phyloP scores from a whole-genome alignment of 345 rosid genomes.

The Populus tremula region DNA sequence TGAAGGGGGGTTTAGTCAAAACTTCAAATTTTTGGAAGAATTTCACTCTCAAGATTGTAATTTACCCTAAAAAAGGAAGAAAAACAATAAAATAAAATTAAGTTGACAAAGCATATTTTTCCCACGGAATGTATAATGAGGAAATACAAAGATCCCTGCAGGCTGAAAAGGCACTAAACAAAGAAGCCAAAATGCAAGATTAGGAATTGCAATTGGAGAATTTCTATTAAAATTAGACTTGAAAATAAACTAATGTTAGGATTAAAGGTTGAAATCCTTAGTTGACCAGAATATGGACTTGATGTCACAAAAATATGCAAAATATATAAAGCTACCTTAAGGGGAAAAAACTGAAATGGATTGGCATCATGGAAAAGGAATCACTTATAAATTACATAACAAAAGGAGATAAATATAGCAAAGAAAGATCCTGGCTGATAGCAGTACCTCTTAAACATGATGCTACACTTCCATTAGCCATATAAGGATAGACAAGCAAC shows the following conservation, averaged over 20 bases:
- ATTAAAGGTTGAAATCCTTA: neutral
- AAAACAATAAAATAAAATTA: too few relatives aligned
- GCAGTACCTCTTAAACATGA: constrained; percentile 83
- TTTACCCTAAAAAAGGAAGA: too few relatives aligned
- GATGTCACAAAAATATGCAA: neutral
- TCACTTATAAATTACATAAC: neutral
- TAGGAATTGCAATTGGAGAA: neutral
- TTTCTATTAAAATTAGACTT: neutral
- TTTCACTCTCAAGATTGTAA: too few relatives aligned
- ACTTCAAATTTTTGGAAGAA: neutral
- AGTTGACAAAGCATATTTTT: neutral
- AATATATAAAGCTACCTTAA: neutral
- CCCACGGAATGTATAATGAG: neutral
- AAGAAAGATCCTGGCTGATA: constrained; percentile 2
- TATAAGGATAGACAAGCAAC: constrained; percentile 80
- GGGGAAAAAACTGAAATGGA: neutral
- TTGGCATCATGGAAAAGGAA: neutral
- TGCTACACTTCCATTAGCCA: constrained; percentile 93
- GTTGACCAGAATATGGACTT: neutral
- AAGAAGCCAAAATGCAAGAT: neutral
- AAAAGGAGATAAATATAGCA: neutral
- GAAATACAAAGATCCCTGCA: neutral
- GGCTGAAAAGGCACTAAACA: neutral
- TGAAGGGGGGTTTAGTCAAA: neutral
- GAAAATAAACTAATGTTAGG: neutral